These are phyloP conservation scores for Podospora pseudopauciseta DNA, from an alignment of 495 filamentous ascomycete genomes.

Conservation along the genomic window DNA sequence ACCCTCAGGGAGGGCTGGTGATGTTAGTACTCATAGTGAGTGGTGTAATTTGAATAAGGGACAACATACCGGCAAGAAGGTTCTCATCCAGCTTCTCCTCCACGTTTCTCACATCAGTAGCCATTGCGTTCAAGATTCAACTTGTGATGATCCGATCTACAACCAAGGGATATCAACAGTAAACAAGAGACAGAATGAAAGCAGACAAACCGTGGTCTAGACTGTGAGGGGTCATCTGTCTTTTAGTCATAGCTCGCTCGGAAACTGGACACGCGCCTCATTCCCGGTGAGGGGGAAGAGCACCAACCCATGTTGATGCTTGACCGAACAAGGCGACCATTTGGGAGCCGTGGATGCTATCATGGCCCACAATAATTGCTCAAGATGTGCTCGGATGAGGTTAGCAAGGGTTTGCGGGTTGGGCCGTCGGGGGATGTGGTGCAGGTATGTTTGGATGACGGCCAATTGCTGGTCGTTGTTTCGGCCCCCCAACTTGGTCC, in stretches of 20 bases:
- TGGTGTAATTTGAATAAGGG: background rate
- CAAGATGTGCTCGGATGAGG: background rate
- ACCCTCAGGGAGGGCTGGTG: conserved; percentile 17
- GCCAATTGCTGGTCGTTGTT: conserved; percentile 19
- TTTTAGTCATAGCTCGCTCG: background rate
- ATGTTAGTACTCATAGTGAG: background rate
- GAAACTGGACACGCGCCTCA: background rate
- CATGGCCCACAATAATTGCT: background rate
- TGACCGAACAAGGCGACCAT: background rate
- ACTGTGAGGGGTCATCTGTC: conserved; percentile 4
- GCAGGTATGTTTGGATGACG: conserved; percentile 7
- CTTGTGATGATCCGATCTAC: conserved; percentile 1
- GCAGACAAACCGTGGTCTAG: conserved; percentile 22
- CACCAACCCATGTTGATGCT: conserved; percentile 5
- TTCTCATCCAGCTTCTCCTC: conserved; percentile 19
- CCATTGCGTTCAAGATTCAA: conserved; percentile 11
- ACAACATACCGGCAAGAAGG: conserved; percentile 17
- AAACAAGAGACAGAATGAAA: conserved; percentile 30
- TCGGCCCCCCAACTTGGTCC: background rate
- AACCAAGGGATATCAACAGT: conserved; percentile 8
- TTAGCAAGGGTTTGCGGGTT: conserved; percentile 1
- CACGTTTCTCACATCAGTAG: conserved; percentile 20
- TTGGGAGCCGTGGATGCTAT: background rate
- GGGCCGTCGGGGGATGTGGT: conserved; percentile 1
- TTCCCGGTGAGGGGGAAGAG: conserved; percentile 5